phyloP scores from a whole-genome alignment of 768 basidiomycete species.

The Chalciporus chontae region DNA sequence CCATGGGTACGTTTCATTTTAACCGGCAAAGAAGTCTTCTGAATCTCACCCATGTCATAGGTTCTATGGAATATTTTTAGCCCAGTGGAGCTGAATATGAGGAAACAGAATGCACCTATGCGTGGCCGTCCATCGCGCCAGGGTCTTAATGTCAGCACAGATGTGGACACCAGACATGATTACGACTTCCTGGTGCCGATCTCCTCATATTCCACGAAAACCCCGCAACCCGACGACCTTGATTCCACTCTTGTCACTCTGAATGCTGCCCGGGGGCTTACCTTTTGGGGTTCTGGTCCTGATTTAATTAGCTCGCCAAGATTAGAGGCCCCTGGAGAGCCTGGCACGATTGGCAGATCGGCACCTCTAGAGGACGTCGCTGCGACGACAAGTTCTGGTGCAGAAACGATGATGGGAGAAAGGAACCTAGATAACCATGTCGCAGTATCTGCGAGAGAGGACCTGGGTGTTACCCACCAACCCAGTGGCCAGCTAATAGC shows the following conservation, averaged over 20 bases:
- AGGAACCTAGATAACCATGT: background rate
- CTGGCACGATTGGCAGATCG: background rate
- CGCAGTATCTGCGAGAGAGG: background rate
- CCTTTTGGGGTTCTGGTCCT: conserved; percentile 40
- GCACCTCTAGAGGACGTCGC: background rate
- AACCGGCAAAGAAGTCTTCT: background rate
- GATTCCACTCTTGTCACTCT: conserved; percentile 46
- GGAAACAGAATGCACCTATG: conserved; percentile 43
- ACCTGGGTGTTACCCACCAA: background rate
- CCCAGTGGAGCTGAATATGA: conserved; percentile 32
- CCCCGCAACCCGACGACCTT: conserved; percentile 43
- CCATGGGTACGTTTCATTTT: conserved; percentile 46
- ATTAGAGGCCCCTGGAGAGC: conserved; percentile 1
- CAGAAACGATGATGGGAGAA: background rate
- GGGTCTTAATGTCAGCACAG: conserved; percentile 11
- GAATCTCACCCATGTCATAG: conserved; percentile 26
- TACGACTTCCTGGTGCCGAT: conserved; percentile 51
- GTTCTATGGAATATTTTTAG: conserved; percentile 44
- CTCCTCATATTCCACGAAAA: conserved; percentile 40
- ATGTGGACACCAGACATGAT: conserved; percentile 30
- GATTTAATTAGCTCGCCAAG: background rate
- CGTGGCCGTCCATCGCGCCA: conserved; percentile 29
- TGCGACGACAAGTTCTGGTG: background rate
- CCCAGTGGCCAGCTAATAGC: background rate
- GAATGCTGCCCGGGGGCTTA: conserved; percentile 45